Base-by-base conservation (phyloP, 441 rosid species). In the Oxalis stricta region DNA sequence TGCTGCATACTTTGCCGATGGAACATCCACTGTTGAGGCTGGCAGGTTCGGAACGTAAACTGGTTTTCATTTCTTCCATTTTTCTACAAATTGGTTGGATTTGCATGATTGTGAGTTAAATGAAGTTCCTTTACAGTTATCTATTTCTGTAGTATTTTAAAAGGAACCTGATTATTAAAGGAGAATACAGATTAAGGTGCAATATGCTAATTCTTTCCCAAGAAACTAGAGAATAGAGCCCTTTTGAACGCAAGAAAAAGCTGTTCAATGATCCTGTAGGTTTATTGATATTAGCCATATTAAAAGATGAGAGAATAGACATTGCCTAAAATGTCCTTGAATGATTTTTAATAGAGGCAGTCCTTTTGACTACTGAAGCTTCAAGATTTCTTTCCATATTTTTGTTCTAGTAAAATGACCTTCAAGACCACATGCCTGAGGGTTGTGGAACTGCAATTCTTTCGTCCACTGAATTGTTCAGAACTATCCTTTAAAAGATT, bases 1-100 rank as follows among this genome's bases (percentile, higher is more conserved):
- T 22, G 65, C 88, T 1, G 61, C 68, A 52, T 72, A 64, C 63
- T 76, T 83, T 69, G 79, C 83, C 5, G 75, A 79, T 66, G 81
- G 79, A 32, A 72, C 85, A 44, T 76, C 75, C 33, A 63, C 51
- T 44, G 18, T 82, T 46, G 70, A 58, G 36, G 58, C 58, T 19
- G 48, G 53, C 40, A 55, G 83, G 95, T 79, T 50, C 41, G 69
- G 52, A 44, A 34, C 38, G 23, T 8, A 28, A 55, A 33, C 12
- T 5, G 7, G 18, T 50, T 13, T 39, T 28, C 30, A 24, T 19
- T 52, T 53, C 33, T 40, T 35, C 28, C 48, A 44, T 36, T n/a
- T n/a, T n/a, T n/a, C n/a, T n/a, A n/a, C n/a, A n/a, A n/a, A n/a
- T n/a, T n/a, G n/a, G n/a, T n/a, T n/a, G n/a, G n/a, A n/a, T n/a